Evolutionary conservation across 306 rosid genomes (phyloP), one percentile per base, ranked within the genome.

Genomic region (Trifolium pratense): DNA sequence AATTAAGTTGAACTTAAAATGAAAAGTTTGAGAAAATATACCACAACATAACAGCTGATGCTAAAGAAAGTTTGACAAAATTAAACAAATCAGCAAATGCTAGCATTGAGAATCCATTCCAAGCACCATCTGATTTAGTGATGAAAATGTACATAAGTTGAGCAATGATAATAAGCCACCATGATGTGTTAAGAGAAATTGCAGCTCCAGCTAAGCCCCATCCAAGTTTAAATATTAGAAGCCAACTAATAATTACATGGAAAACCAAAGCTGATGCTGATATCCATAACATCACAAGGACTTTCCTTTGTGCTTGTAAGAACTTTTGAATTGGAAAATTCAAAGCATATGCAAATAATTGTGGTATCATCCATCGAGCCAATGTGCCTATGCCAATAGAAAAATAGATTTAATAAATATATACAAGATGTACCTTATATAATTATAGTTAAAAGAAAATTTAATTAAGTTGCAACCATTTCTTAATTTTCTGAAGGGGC

Each of bases 11-110:
- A 75, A 17, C 14, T 57, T 25, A 66, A 48, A 65, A 77, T 45
- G 9, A 43, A 13, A 43, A 68, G 80, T 51, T 48, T 37, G 63
- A 64, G 55, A 75, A 46, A 32, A 39, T 23, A 43, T 84, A 91
- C 97, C 97, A 91, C 53, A 91, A 74, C 97, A 89, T 91, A 17
- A 89, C 68, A 57, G 97, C 94, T 45, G 97, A 91, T 79, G 94
- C 88, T 76, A 91, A 21, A 70, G 97, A 91, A 69, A 91, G 97
- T 84, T 75, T 91, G 1, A 91, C 82, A 68, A 91, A 89, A 25
- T 80, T 82, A 69, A 14, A 89, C 79, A 91, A 79, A 80, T 89
- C 89, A 0, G 75, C 18, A 76, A 91, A 91, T 17, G 97, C 94
- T 20, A 85, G 87, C 92, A 87, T 84, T 16, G 89, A 40, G 82